These are phyloP conservation scores for Mytilinidion resinicola DNA, from an alignment of 495 filamentous ascomycete species.

Conservation along the genomic window DNA sequence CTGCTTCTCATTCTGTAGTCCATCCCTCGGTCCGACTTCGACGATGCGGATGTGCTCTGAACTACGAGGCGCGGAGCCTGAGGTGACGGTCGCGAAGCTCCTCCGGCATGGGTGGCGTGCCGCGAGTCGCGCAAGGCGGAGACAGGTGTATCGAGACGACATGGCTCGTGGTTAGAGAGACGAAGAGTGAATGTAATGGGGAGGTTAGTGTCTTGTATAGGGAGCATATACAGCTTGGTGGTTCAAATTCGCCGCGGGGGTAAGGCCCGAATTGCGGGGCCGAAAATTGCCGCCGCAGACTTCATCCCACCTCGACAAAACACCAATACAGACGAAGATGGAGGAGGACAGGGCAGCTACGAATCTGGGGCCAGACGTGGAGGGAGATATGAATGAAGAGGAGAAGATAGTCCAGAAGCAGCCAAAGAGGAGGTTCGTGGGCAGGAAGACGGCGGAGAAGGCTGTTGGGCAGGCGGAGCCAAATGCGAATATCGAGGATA, in stretches of 20 bases:
- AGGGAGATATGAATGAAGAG: conserved; percentile 30
- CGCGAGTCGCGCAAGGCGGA: conserved; percentile 22
- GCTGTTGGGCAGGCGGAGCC: conserved; percentile 19
- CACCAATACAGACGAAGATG: conserved; percentile 16
- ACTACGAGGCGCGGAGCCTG: neutral
- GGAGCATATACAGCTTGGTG: neutral
- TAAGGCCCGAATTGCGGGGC: neutral
- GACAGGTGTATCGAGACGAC: conserved; percentile 16
- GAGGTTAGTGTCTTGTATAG: neutral
- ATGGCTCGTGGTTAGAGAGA: neutral
- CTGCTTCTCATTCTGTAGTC: conserved; percentile 91
- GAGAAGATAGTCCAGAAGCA: conserved; percentile 23
- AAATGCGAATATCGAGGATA: conserved; percentile 36
- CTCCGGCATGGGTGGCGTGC: conserved; percentile 22
- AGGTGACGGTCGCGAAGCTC: conserved; percentile 14
- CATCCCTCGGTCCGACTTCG: conserved; percentile 91
- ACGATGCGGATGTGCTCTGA: conserved; percentile 59
- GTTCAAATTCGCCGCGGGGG: neutral
- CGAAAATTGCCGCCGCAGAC: neutral
- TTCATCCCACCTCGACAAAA: neutral
- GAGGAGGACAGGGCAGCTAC: conserved; percentile 34
- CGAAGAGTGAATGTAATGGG: neutral
- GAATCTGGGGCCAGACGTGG: conserved; percentile 30
- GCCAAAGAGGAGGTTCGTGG: conserved; percentile 38
- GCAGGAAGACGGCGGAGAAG: conserved; percentile 31